A percentile compares a stretch with the other conserved stretches of the same genome.
Conservation (phyloP, 257 asterid species). For the Prunella vulgaris region DNA sequence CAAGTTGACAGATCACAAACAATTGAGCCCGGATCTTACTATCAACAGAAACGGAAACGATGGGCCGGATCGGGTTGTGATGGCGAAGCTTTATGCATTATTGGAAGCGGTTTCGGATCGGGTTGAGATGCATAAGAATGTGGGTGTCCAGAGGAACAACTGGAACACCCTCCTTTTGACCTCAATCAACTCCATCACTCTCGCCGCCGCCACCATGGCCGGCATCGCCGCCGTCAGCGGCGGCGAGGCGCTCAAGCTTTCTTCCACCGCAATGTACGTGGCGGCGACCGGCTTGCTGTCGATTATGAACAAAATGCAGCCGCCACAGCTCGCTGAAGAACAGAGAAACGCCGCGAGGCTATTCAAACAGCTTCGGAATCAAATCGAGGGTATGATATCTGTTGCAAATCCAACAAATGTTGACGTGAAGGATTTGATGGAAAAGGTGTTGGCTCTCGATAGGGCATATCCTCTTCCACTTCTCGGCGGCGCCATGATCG, state of each 20-base stretch:
- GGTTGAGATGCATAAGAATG: conserved; percentile 58
- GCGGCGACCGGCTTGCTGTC: conserved; percentile 47
- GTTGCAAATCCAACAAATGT: conserved; percentile 28
- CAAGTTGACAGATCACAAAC: neutral
- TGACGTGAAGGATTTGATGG: conserved; percentile 50
- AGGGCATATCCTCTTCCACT: conserved; percentile 62
- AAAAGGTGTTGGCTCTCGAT: conserved; percentile 60
- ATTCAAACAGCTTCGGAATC: conserved; percentile 48
- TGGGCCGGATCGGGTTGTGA: conserved; percentile 24
- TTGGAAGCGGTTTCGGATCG: conserved; percentile 58
- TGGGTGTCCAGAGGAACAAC: conserved; percentile 48
- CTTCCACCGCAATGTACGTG: conserved; percentile 41
- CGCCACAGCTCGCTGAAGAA: conserved; percentile 77
- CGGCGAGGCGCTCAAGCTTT: conserved; percentile 33
- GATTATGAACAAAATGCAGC: conserved; percentile 56
- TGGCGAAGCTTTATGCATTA: conserved; percentile 50
- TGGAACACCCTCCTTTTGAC: conserved; percentile 57
- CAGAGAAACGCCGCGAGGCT: conserved; percentile 63
- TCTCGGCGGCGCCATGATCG: conserved; percentile 43
- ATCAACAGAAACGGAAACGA: neutral
- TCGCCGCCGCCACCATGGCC: conserved; percentile 39
- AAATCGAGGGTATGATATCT: conserved; percentile 37
- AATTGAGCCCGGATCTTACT: conserved; percentile 14
- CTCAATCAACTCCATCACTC: conserved; percentile 48
- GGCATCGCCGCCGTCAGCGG: conserved; percentile 26